Base-by-base conservation (phyloP, 1,139 yeast species). In the Geotrichum macrosporum region DNA sequence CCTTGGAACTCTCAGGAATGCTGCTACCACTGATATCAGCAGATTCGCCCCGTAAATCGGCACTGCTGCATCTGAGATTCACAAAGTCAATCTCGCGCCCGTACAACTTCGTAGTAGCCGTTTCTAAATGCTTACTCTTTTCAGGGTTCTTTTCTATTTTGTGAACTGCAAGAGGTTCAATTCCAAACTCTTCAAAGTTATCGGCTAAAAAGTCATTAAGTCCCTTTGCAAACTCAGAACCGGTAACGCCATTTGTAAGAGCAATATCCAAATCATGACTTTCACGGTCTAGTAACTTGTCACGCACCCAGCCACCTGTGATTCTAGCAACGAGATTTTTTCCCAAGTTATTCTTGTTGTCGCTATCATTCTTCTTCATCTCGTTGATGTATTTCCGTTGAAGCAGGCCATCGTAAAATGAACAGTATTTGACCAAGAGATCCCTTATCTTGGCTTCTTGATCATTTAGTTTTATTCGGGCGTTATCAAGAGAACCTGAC, bases 261-360 rank as follows among this genome's bases (percentile, higher is more conserved):
- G 96, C 97, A 47, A 92, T 85, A 60, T 92, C 99, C 35, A 92
- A 71, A 64, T 92, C 99, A 60, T 92, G 81, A 46, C 94, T 81
- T 27, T 77, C 80, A 42, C 75, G 73, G 0, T 94, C 94, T 33
- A 94, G 70, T 32, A 92, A 69, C 68, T 92, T 92, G 65, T 92
- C 99, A 58, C 99, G 75, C 4, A 92, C 99, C 99, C 99, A 92
- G 0, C 99, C 99, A 27, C 99, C 99, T 0, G 97, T 89, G 57
- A 92, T 84, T 53, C 99, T 67, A 18, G 89, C 72, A 27, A 76
- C 81, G 19, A 80, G 55, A 3, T 62, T 62, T 36, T n/a, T n/a
- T n/a, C n/a, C n/a, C n/a, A n/a, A n/a, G n/a, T n/a, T n/a, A n/a
- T n/a, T n/a, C n/a, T n/a, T n/a, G n/a, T n/a, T n/a, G n/a, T n/a